phyloP scores from a whole-genome alignment of 257 asterid species.

The Penstemon newberryi region DNA sequence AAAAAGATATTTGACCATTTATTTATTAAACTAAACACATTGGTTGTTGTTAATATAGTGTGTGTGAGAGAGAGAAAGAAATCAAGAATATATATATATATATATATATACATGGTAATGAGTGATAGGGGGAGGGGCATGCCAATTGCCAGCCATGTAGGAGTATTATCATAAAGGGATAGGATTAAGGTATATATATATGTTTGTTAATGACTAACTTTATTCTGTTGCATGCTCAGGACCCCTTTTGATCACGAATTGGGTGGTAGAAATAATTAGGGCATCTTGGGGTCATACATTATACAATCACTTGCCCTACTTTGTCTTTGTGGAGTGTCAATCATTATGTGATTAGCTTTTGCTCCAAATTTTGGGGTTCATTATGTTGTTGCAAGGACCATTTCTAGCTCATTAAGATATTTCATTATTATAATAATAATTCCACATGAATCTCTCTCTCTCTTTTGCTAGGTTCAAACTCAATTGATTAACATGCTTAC shows the following conservation, averaged over 20 bases:
- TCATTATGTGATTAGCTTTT: slow-evolving; percentile 29
- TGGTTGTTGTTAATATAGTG: neutral
- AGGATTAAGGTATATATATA: neutral
- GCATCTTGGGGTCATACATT: slow-evolving; percentile 19
- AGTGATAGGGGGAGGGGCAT: neutral
- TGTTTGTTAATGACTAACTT: slow-evolving; percentile 20
- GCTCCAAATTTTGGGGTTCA: slow-evolving; percentile 29
- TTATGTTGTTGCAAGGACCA: slow-evolving; percentile 29
- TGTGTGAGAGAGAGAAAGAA: slow-evolving; percentile 1
- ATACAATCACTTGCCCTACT: slow-evolving; percentile 17
- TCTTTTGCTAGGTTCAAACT: slow-evolving; percentile 9
- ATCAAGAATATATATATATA: neutral
- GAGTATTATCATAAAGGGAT: too few species aligned
- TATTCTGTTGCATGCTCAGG: slow-evolving; percentile 23
- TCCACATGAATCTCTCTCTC: neutral
- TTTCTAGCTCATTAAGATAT: slow-evolving; percentile 4
- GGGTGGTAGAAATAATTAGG: slow-evolving; percentile 39
- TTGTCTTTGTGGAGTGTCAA: slow-evolving; percentile 32
- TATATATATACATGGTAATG: slow-evolving; percentile 2
- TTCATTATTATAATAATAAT: slow-evolving; percentile 6
- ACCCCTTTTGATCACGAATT: slow-evolving; percentile 21
- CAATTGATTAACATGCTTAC: neutral
- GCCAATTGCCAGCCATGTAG: neutral
- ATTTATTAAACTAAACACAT: neutral
- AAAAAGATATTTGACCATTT: too few species aligned